phyloP scores from a whole-genome alignment of 1,139 yeast species.

The Scheffersomyces insectosa region DNA sequence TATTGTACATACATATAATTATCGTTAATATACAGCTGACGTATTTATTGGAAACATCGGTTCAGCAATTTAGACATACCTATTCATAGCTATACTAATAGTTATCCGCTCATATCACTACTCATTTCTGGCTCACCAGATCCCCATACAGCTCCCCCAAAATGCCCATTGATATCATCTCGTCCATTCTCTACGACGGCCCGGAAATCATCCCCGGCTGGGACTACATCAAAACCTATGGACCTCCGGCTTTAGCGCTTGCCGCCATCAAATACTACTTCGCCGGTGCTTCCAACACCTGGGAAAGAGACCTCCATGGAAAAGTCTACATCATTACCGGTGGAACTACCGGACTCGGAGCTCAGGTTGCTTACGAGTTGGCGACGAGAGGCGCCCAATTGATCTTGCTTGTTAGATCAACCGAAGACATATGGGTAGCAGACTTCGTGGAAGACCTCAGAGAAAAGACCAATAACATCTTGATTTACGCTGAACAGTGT shows the following conservation, averaged over 20 bases:
- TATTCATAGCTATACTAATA: too few species aligned
- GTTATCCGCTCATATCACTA: not conserved
- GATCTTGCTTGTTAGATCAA: slow-evolving; percentile 65
- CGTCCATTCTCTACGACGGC: slow-evolving; percentile 68
- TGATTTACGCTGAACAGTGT: slow-evolving; percentile 87
- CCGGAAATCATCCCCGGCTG: slow-evolving; percentile 75
- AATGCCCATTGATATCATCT: slow-evolving; percentile 85
- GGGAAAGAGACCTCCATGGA: slow-evolving; percentile 93
- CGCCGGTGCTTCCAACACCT: slow-evolving; percentile 75
- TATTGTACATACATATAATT: too few species aligned
- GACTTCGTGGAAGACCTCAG: slow-evolving; percentile 82
- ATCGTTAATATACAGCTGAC: too few species aligned
- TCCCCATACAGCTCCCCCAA: not conserved
- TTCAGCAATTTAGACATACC: too few species aligned
- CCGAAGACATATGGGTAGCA: slow-evolving; percentile 71
- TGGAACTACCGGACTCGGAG: slow-evolving; percentile 91
- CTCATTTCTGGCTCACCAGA: too few species aligned
- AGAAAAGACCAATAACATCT: slow-evolving; percentile 61
- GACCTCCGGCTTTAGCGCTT: slow-evolving; percentile 43
- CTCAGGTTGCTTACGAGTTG: slow-evolving; percentile 68
- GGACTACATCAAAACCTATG: slow-evolving; percentile 52
- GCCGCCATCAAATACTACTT: slow-evolving; percentile 67
- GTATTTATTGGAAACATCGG: too few species aligned
- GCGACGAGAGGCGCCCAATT: slow-evolving; percentile 87
- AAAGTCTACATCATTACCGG: slow-evolving; percentile 77